phyloP scores from a whole-genome alignment of 768 basidiomycete species.

The Mycena alexandri region DNA sequence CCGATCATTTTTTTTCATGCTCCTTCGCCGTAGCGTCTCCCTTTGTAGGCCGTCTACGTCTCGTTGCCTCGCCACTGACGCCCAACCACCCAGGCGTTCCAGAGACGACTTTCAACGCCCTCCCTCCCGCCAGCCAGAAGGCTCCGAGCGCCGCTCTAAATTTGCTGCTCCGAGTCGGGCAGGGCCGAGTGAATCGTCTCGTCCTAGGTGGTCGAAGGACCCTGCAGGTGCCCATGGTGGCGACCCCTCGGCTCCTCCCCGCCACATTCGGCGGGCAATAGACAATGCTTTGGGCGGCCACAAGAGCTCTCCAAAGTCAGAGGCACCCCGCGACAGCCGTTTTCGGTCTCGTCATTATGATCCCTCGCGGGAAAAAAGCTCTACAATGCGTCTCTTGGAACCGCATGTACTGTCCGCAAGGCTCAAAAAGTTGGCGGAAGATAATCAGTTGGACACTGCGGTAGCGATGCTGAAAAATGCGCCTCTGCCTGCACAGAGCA shows the following conservation, averaged over 20 bases:
- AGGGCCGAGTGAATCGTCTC: constrained; percentile 4
- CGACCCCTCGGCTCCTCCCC: constrained; percentile 14
- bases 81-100: constrained; percentile 5
- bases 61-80: constrained; percentile 22
- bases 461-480: constrained; percentile 74
- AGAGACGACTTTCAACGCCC: neutral
- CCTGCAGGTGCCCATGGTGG: neutral
- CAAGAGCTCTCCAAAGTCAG: constrained; percentile 25
- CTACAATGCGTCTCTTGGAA: constrained; percentile 60
- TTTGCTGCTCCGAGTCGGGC: constrained; percentile 3
- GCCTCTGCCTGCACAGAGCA: constrained; percentile 81
- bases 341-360: constrained; percentile 59
- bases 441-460: constrained; percentile 71
- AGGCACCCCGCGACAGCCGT: constrained; percentile 45
- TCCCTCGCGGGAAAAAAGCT: constrained; percentile 42
- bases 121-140: neutral
- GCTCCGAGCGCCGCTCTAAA: neutral
- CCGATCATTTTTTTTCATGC: neutral
- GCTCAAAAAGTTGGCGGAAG: constrained; percentile 68
- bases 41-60: constrained; percentile 19
- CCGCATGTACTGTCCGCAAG: constrained; percentile 74
- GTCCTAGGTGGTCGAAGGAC: constrained; percentile 27
- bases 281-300: neutral
- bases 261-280: constrained; percentile 27
- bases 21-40: constrained; percentile 1